Evolutionary conservation across 768 basidiomycete species (phyloP).

Genomic region (Podaxis sp.): DNA sequence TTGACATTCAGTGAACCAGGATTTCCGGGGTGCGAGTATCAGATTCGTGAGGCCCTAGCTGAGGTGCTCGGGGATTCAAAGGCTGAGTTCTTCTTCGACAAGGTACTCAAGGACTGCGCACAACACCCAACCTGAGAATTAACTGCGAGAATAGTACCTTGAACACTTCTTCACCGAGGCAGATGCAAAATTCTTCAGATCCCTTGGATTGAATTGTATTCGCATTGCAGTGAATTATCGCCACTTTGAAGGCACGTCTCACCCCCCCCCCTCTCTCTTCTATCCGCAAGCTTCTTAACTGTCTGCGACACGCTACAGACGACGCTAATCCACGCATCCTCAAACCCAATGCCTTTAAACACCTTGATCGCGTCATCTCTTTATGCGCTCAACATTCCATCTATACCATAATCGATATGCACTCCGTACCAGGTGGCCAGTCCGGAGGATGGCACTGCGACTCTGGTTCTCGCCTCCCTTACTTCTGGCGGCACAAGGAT

Average conservation of each 20-base stretch:
- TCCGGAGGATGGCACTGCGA: slow-evolving; percentile 83
- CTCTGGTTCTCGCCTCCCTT: slow-evolving; percentile 57
- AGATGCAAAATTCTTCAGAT: slow-evolving; percentile 75
- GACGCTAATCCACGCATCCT: slow-evolving; percentile 78
- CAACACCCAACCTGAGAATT: background rate
- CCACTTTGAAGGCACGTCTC: slow-evolving; percentile 54
- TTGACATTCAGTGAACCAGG: slow-evolving; percentile 28
- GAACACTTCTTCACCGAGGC: slow-evolving; percentile 79
- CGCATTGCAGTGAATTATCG: slow-evolving; percentile 72
- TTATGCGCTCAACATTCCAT: slow-evolving; percentile 70
- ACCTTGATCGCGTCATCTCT: slow-evolving; percentile 78
- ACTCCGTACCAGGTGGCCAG: slow-evolving; percentile 71
- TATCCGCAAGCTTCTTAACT: background rate
- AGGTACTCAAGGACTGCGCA: slow-evolving; percentile 33
- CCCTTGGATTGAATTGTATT: slow-evolving; percentile 76
- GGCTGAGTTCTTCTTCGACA: slow-evolving; percentile 81
- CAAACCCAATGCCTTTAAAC: slow-evolving; percentile 71
- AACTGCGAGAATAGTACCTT: slow-evolving; percentile 47
- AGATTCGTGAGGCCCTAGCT: slow-evolving; percentile 69
- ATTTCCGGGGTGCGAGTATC: slow-evolving; percentile 78
- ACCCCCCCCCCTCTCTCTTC: background rate
- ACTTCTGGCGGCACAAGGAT: slow-evolving; percentile 79
- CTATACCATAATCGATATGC: slow-evolving; percentile 78
- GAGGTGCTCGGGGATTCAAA: slow-evolving; percentile 62
- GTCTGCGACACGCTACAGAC: slow-evolving; percentile 26